These are phyloP conservation scores for Prunus yedoensis DNA, from an alignment of 331 rosid genomes.

Conservation along the genomic window DNA sequence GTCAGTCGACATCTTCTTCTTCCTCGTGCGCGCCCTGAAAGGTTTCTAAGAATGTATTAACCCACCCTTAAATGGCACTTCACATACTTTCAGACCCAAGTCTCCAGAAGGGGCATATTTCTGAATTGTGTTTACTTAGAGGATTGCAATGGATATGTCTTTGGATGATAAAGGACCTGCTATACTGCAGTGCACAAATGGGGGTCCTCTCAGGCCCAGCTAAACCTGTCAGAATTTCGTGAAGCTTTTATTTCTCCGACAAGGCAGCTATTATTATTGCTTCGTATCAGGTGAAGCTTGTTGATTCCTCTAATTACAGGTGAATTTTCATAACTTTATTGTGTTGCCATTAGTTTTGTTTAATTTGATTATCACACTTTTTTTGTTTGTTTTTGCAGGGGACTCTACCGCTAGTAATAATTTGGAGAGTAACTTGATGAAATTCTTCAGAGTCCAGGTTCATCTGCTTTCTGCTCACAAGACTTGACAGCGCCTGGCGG, in stretches of 20 bases:
- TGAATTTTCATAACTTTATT: conserved; percentile 17
- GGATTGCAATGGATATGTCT: conserved; percentile 50
- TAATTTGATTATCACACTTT: neutral
- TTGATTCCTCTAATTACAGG: conserved; percentile 74
- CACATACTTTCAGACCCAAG: no score
- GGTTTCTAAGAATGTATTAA: no score
- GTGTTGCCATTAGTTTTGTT: conserved; percentile 12
- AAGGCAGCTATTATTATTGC: conserved; percentile 62
- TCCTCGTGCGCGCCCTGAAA: no score
- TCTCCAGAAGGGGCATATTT: neutral
- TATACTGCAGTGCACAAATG: conserved; percentile 76
- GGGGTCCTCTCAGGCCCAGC: conserved; percentile 52
- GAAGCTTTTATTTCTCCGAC: conserved; percentile 90
- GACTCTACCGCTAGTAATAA: conserved; percentile 31
- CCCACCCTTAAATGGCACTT: no score
- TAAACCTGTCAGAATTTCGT: conserved; percentile 67
- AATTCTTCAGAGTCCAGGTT: conserved; percentile 32
- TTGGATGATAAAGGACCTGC: conserved; percentile 54
- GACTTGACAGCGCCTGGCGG: conserved; percentile 29
- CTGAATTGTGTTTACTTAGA: neutral
- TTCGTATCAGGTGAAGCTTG: conserved; percentile 72
- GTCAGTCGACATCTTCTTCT: no score
- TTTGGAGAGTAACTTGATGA: conserved; percentile 30
- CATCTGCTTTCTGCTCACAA: conserved; percentile 34
- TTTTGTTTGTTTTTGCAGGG: conserved; percentile 45